Evolutionary conservation across 768 basidiomycete species (phyloP), one percentile per base, ranked within the genome.

Genomic region (Phaeolepiota aurea): DNA sequence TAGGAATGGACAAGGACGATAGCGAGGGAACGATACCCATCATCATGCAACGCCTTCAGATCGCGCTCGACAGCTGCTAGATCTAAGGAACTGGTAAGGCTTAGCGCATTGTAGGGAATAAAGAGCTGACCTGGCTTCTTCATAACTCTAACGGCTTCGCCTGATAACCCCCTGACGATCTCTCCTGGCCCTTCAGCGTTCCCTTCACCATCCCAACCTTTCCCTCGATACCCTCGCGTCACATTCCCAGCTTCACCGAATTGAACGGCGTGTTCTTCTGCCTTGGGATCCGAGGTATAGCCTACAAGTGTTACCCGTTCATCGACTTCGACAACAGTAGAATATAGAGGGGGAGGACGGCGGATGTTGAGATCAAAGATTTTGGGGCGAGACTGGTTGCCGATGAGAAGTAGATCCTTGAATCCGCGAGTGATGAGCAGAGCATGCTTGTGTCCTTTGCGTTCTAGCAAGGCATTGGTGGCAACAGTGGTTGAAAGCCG

Each of bases 331-430:
- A 89, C 52, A 3, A 90, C 87, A 2, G 67, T 64, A 0, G 79
- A 76, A 57, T 93, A 98, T 3, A 98, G 65, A 2, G 87, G 83
- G 0, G 72, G 50, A 0, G 83, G 72, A 7, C 88, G 77, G 18
- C 80, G 76, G 56, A 97, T 93, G 51, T 93, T 87, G 18, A 98
- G 71, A 58, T 96, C 93, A 52, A 98, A 98, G 50, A 97, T 96
- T 52, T 77, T 79, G 1, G 94, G 94, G 15, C 94, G 83, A 13
- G 90, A 84, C 58, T 97, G 94, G 58, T 96, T 96, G 5, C 91
- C 90, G 44, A 98, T 97, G 21, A 87, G 71, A 4, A 98, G 73
- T 7, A 97, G 78, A 58, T 96, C 93, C 55, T 79, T 79, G 71
- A 93, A 94, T 0, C 91, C 91, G 45, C 78, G 78, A 1, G 94